Conservation (phyloP, 257 asterid genomes). For the Thymus quinquecostatus region DNA sequence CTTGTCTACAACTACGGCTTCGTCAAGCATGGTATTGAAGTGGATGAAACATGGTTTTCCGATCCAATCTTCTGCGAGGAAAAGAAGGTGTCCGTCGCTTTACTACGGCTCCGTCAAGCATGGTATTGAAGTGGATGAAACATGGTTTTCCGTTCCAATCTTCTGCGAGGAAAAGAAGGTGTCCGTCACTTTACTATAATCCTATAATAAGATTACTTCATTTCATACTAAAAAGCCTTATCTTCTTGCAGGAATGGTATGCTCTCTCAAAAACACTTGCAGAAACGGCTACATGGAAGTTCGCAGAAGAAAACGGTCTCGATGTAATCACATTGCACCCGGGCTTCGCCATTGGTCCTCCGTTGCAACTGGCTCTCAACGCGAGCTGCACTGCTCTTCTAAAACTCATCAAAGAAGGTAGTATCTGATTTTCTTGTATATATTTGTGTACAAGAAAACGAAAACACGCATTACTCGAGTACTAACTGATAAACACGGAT, state of each 20-base stretch:
- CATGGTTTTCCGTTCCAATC: conserved; percentile 62
- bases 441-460: no score
- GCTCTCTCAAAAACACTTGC: conserved; percentile 65
- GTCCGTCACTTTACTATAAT: neutral
- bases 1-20: conserved; percentile 15
- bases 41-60: conserved; percentile 72
- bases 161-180: conserved; percentile 62
- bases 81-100: conserved; percentile 46
- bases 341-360: conserved; percentile 61
- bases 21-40: conserved; percentile 33
- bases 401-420: conserved; percentile 48
- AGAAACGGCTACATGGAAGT: conserved; percentile 60
- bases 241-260: conserved; percentile 47
- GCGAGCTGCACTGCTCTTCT: conserved; percentile 36
- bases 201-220: no score
- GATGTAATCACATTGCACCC: conserved; percentile 62
- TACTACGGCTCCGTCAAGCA: conserved; percentile 29
- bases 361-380: conserved; percentile 60
- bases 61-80: conserved; percentile 56
- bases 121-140: conserved; percentile 53
- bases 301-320: conserved; percentile 50
- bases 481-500: no score
- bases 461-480: no score
- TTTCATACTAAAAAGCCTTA: no score
- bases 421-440: neutral